These are phyloP conservation scores for Euryodendron excelsum DNA, from an alignment of 148 eudicot genomes.

Conservation along the genomic window DNA sequence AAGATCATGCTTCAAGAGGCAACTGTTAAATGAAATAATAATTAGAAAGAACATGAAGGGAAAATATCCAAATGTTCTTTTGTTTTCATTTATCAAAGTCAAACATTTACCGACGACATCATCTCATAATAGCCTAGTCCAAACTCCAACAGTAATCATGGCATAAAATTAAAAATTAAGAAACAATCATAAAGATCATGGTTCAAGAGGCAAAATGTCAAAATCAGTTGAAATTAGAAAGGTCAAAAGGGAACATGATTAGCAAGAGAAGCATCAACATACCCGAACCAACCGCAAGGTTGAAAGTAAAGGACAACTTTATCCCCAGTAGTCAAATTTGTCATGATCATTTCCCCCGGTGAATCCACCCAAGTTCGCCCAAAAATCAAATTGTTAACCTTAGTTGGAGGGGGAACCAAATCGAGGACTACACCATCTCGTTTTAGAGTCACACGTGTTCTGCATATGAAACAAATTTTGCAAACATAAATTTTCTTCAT, in stretches of 20 bases:
- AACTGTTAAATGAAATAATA: neutral
- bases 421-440: constrained; percentile 78
- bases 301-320: constrained; percentile 94
- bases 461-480: constrained; percentile 24
- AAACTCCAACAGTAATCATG: neutral
- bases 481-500: neutral
- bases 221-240: constrained; percentile 2
- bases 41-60: no score
- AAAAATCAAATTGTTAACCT: constrained; percentile 86
- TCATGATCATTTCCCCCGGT: constrained; percentile 89
- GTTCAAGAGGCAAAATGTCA: neutral
- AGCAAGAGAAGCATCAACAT: constrained; percentile 19
- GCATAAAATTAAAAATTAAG: neutral
- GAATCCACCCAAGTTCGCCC: constrained; percentile 98
- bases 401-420: constrained; percentile 96
- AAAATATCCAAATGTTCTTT: neutral
- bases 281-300: constrained; percentile 99
- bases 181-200: neutral
- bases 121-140: neutral
- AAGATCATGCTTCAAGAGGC: neutral
- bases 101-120: neutral
- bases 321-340: constrained; percentile 86
- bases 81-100: neutral
- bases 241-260: neutral
- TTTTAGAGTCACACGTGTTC: constrained; percentile 78